Conservation (phyloP, 1,139 yeast species). For the Sugiyamaella castrensis region DNA sequence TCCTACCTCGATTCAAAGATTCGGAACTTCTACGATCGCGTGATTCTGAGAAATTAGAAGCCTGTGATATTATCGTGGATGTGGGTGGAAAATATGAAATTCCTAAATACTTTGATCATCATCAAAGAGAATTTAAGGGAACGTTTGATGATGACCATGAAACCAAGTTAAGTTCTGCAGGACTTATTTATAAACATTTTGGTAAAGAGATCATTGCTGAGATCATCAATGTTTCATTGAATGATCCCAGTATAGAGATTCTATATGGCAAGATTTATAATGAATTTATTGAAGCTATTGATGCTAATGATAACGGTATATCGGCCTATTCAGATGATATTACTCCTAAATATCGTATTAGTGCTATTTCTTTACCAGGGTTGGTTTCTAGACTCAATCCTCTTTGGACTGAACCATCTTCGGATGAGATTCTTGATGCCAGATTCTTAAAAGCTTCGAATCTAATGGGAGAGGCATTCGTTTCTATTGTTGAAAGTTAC, state of each 20-base stretch:
- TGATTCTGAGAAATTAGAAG: slow-evolving; percentile 77
- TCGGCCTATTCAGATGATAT: slow-evolving; percentile 55
- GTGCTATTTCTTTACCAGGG: slow-evolving; percentile 72
- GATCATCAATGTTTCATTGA: slow-evolving; percentile 36
- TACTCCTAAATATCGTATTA: slow-evolving; percentile 37
- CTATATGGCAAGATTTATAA: slow-evolving; percentile 73
- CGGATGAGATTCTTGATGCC: slow-evolving; percentile 63
- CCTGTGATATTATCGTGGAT: slow-evolving; percentile 89
- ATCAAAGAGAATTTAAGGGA: slow-evolving; percentile 77
- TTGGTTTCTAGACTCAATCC: slow-evolving; percentile 80
- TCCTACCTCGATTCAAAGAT: slow-evolving; percentile 64
- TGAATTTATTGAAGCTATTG: slow-evolving; percentile 86
- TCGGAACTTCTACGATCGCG: slow-evolving; percentile 79
- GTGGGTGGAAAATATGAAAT: slow-evolving; percentile 94
- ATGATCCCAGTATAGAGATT: slow-evolving; percentile 44
- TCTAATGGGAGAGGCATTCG: slow-evolving; percentile 79
- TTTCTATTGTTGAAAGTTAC: slow-evolving; percentile 61
- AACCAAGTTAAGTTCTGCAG: slow-evolving; percentile 91
- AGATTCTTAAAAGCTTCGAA: slow-evolving; percentile 69
- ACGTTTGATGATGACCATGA: slow-evolving; percentile 53
- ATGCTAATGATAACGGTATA: slow-evolving; percentile 95
- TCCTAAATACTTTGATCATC: slow-evolving; percentile 87
- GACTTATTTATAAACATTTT: slow-evolving; percentile 87
- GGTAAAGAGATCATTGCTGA: slow-evolving; percentile 72
- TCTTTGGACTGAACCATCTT: slow-evolving; percentile 64